A percentile compares a stretch with the other conserved stretches of the same genome.
These are phyloP conservation scores for Suillus ampliporus DNA, from an alignment of 768 basidiomycete genomes.

Conservation along the genomic window DNA sequence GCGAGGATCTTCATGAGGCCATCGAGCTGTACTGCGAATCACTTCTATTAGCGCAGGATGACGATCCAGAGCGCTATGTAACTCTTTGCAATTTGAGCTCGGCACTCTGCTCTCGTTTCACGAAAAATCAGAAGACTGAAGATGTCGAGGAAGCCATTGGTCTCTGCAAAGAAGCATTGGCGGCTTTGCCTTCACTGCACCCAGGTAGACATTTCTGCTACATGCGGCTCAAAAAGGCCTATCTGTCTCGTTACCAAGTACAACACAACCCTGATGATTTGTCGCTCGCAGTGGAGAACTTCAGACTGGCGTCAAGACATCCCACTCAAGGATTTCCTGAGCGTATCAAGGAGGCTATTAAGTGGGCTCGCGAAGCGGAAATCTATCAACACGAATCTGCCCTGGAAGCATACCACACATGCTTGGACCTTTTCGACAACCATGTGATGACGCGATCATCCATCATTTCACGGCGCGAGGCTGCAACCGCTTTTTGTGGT, in stretches of 20 bases:
- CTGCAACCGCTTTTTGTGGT: slow-evolving; percentile 19
- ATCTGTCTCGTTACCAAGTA: no score
- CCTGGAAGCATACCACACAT: no score
- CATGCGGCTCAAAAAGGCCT: no score
- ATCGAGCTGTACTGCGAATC: neutral
- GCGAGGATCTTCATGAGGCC: slow-evolving; percentile 19
- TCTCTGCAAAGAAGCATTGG: slow-evolving; percentile 18
- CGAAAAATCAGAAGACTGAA: slow-evolving; percentile 12
- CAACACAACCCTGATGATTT: no score
- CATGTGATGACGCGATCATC: neutral
- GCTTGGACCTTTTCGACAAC: neutral
- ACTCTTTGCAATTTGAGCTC: slow-evolving; percentile 25
- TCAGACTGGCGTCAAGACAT: no score
- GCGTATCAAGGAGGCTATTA: no score
- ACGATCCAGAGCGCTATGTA: slow-evolving; percentile 17
- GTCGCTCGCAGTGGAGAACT: no score
- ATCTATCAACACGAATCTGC: no score
- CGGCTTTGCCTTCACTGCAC: neutral
- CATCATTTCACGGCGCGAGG: slow-evolving; percentile 15
- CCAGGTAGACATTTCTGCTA: no score
- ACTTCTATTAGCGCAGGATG: slow-evolving; percentile 17
- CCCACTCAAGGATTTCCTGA: no score
- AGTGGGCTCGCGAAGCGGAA: no score
- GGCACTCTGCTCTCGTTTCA: slow-evolving; percentile 31
- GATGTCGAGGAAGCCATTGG: slow-evolving; percentile 35